A percentile compares a stretch with the other conserved stretches of the same genome.
These are phyloP conservation scores for Athelia sp. DNA, from an alignment of 1,284 basidiomycete species.

Conservation along the genomic window DNA sequence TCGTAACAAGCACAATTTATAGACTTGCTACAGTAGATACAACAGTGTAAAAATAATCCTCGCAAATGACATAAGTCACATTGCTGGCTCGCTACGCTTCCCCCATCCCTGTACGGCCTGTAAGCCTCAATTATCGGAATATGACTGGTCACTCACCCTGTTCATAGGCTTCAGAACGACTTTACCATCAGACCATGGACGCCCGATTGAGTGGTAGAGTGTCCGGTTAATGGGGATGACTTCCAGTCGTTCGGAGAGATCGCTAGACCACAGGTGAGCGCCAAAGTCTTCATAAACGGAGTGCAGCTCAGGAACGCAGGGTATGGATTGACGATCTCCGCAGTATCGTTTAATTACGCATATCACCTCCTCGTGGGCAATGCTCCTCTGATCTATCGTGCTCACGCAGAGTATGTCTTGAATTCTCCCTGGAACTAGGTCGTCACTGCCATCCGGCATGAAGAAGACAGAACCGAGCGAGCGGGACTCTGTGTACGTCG, in stretches of 20 bases:
- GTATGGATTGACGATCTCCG: background rate
- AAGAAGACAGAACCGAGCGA: background rate
- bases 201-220: background rate
- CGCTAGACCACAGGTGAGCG: background rate
- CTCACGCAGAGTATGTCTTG: background rate
- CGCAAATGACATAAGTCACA: too few relatives aligned
- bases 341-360: background rate
- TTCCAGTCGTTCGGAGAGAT: background rate
- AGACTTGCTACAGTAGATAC: too few relatives aligned
- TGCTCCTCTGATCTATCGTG: background rate
- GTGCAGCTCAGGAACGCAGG: background rate
- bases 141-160: background rate
- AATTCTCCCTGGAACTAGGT: background rate
- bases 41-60: too few relatives aligned
- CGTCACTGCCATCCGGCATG: background rate
- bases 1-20: too few relatives aligned
- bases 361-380: background rate
- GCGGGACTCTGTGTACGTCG: background rate
- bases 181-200: background rate
- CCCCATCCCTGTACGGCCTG: too few relatives aligned
- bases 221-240: background rate
- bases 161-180: background rate
- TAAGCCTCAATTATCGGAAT: too few relatives aligned
- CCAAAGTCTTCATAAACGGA: background rate
- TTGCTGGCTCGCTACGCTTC: too few relatives aligned